A percentile compares a stretch with the other conserved stretches of the same genome.
Conservation (phyloP, 176 grass and related monocot species). For the Cenchrus purpureus region DNA sequence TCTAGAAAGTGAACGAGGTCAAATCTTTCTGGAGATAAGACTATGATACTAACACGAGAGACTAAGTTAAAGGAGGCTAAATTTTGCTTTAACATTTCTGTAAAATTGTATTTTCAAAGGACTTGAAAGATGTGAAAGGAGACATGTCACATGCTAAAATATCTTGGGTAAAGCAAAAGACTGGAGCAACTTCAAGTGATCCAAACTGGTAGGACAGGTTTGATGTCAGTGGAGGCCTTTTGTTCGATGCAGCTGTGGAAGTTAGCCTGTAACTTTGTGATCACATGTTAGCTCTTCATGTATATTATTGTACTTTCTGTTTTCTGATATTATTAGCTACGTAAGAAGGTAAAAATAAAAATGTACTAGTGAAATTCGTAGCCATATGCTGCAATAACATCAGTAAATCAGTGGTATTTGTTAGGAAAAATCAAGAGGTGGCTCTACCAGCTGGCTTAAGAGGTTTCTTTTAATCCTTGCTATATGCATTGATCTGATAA, state of each 20-base stretch:
- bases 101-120: slow-evolving; percentile 18
- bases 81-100: slow-evolving; percentile 6
- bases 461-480: background rate
- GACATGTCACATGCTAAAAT: slow-evolving; percentile 48
- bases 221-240: slow-evolving; percentile 29
- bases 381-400: background rate
- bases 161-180: slow-evolving; percentile 21
- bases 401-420: background rate
- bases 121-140: slow-evolving; percentile 38
- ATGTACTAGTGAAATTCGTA: background rate
- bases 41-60: background rate
- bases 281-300: slow-evolving; percentile 33
- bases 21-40: background rate
- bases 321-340: slow-evolving; percentile 18
- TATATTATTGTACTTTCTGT: slow-evolving; percentile 37
- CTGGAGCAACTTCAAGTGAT: slow-evolving; percentile 40
- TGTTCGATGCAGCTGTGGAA: slow-evolving; percentile 33
- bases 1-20: background rate
- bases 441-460: background rate
- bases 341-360: slow-evolving; percentile 4
- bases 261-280: slow-evolving; percentile 39
- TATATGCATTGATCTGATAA: background rate
- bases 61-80: slow-evolving; percentile 5
- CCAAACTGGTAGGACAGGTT: slow-evolving; percentile 52
- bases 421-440: background rate